Evolutionary conservation across 2,329 filamentous ascomycete genomes (phyloP), one percentile per base, ranked within the genome.

Genomic region (Phialophora tarda): DNA sequence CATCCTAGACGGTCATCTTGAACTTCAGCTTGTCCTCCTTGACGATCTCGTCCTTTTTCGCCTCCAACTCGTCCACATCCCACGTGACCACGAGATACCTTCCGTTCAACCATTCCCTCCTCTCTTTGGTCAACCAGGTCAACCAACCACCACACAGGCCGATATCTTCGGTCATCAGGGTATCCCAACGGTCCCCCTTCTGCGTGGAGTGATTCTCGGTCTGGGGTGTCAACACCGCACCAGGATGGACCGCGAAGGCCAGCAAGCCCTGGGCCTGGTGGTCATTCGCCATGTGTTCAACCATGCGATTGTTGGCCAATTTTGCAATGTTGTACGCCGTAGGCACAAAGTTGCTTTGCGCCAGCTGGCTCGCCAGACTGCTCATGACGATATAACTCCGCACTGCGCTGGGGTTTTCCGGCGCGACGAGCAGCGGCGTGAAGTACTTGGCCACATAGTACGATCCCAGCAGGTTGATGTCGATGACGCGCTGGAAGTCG

Each of bases 21-120:
- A 78, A 80, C 26, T 81, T 84, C 2, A 71, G 74, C 76, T 32
- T 82, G 81, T 73, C 67, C 34, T 66, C 60, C 55, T 68, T 61
- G 55, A 69, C 64, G 63, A 73, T 71, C 38, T 69, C 67, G 50
- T 69, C 69, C 59, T 69, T 67, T 54, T 67, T 66, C 4, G 24
- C 53, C 62, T 69, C 50, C n/a, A 74, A 60, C 59, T 74, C 72
- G 44, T 66, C 44, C 59, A 73, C 69, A 59, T 74, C 72, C 73
- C 72, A 74, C 10, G 62, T 65, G 28, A 61, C 54, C 32, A 53
- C 61, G 21, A 74, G 41, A 55, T 69, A 71, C 21, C 69, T 54
- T 2, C 69, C 69, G 10, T 53, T 60, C 53, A 71, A 48, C 61
- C 66, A 71, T 14, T 66, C 64, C 32, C 69, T 64, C 44, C 67